Evolutionary conservation across 2,329 filamentous ascomycete species (phyloP), one percentile per base, ranked within the genome.

Genomic region (Dothiorella sarmentorum): DNA sequence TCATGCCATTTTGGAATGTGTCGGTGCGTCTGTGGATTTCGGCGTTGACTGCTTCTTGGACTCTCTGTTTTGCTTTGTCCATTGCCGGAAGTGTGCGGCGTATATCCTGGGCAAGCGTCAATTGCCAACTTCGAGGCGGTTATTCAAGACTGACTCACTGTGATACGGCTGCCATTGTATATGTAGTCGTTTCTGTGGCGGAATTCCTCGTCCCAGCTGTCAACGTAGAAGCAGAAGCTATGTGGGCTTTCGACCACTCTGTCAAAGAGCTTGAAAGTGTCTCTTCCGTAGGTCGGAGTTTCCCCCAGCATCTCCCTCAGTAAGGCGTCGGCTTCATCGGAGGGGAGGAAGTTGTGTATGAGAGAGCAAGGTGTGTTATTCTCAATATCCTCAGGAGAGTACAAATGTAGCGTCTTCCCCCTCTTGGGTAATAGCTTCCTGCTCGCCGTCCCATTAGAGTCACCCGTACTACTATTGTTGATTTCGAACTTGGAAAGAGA

Each of bases 321-420:
- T 11, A 99, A 78, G 0, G 81, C 79, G 63, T 91, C 87, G 37
- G 94, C 93, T 60, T 89, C 80, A 2, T 86, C 78, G 0, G 79
- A 27, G 0, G 90, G 85, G 0, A 99, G 78, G 65, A 97, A 97
- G 67, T 96, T 94, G 73, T 96, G 91, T 58, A 97, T 85, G 63
- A 97, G 89, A 10, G 90, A 92, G 74, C 92, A 97, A 1, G 94
- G 91, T 0, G 93, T 96, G 68, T 96, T 83, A 22, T 83, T 80
- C 49, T 90, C 88, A 44, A 97, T 84, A 65, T 96, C 91, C 37
- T 85, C 79, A 0, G 92, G 89, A 40, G 89, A 85, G 72, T 89
- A 97, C 0, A 97, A 78, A 68, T 93, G 89, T 2, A 97, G 74
- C 0, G 93, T 97, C 65, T 85, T 84, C 11, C 92, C 93, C 69